phyloP scores from a whole-genome alignment of 1,284 basidiomycete species.

The Hymenochaete sp. region DNA sequence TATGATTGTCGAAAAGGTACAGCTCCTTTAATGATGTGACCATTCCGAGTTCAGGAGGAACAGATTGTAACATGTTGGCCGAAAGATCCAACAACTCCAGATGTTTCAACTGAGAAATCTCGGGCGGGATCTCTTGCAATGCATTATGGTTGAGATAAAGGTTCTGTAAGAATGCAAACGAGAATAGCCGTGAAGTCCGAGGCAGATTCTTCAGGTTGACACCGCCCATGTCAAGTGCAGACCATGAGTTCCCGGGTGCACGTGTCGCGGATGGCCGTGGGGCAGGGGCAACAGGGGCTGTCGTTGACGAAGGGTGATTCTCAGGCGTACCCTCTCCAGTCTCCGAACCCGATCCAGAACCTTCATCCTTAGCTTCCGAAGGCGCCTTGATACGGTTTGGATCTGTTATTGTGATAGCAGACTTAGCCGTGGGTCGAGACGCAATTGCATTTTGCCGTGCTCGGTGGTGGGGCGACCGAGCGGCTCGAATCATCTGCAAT shows the following conservation, averaged over 20 bases:
- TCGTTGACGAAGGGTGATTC: conserved; percentile 67
- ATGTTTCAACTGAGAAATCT: conserved; percentile 79
- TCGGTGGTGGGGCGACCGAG: conserved; percentile 70
- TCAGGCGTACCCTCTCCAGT: conserved; percentile 27
- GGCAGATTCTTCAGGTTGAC: conserved; percentile 90
- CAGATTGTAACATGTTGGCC: conserved; percentile 71
- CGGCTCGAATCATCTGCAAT: conserved; percentile 62
- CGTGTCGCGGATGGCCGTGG: conserved; percentile 49
- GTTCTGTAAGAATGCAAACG: conserved; percentile 87
- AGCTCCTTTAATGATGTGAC: conserved; percentile 86
- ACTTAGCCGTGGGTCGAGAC: conserved; percentile 66
- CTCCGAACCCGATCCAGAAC: not conserved
- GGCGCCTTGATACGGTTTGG: conserved; percentile 55
- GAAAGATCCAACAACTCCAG: conserved; percentile 91
- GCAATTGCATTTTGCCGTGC: conserved; percentile 75
- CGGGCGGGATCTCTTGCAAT: conserved; percentile 71
- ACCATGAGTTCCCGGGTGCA: conserved; percentile 74
- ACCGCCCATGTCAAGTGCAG: conserved; percentile 93
- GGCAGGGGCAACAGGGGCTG: conserved; percentile 54
- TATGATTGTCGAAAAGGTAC: conserved; percentile 91
- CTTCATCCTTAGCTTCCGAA: conserved; percentile 29
- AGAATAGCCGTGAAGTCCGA: conserved; percentile 74
- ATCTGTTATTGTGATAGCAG: conserved; percentile 77
- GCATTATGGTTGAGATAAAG: conserved; percentile 98
- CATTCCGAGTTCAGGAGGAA: conserved; percentile 90